Conservation (phyloP, 139 green algal genomes). For the Micromonas commoda region DNA sequence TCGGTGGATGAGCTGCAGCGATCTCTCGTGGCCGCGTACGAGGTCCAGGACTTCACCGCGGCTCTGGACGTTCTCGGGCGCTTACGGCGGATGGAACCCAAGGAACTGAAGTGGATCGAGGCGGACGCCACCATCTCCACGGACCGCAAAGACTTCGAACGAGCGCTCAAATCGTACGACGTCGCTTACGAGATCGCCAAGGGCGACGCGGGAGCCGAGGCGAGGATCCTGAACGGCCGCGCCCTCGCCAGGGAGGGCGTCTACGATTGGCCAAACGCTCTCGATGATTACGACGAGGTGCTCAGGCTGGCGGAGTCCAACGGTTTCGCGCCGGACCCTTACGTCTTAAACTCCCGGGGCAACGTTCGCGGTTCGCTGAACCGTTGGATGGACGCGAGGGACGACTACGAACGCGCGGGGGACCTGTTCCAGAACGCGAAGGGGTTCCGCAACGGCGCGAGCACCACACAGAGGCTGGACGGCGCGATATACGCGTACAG, state of each 20-base stretch:
- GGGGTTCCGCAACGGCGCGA: background rate
- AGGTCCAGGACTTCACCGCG: background rate
- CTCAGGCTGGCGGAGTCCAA: background rate
- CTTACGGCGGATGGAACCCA: background rate
- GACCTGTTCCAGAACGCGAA: background rate
- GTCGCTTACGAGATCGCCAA: background rate
- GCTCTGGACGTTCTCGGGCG: background rate
- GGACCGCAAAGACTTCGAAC: conserved; percentile 4
- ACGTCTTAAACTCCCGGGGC: conserved; percentile 6
- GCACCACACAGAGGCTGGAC: conserved; percentile 20
- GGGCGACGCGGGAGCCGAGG: background rate
- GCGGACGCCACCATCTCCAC: background rate
- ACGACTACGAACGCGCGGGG: background rate
- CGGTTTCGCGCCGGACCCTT: conserved; percentile 17
- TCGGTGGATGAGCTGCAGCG: background rate
- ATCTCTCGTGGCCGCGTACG: background rate
- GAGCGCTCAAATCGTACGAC: background rate
- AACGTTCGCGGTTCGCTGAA: conserved; percentile 3
- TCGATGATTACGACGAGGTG: conserved; percentile 12
- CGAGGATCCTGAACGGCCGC: background rate
- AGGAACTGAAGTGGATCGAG: background rate
- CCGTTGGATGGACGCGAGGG: conserved; percentile 1
- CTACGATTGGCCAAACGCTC: background rate
- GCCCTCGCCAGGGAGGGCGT: background rate
- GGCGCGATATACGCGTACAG: conserved; percentile 9